Evolutionary conservation across 805 yeast genomes (phyloP).

Genomic region (Candida alai): DNA sequence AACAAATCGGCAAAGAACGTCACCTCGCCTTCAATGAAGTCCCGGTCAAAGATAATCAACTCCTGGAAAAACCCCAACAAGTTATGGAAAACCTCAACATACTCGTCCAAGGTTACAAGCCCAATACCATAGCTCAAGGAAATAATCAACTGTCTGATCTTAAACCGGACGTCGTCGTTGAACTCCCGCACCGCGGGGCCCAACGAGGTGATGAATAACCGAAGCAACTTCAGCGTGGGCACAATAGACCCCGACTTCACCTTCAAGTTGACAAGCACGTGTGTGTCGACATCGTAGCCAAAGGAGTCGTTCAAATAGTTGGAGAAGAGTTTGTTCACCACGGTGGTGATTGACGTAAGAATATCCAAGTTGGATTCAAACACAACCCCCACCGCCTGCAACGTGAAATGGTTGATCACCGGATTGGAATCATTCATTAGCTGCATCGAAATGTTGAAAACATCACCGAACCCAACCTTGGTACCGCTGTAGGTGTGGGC

Average conservation of each 20-base stretch:
- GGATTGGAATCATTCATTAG: conserved; percentile 82
- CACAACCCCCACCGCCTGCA: conserved; percentile 54
- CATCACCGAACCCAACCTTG: conserved; percentile 32
- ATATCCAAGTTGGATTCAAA: conserved; percentile 54
- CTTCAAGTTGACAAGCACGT: conserved; percentile 33
- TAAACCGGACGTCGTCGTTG: conserved; percentile 14
- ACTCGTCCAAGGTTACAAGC: conserved; percentile 22
- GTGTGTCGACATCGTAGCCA: conserved; percentile 33
- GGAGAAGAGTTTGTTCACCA: conserved; percentile 28
- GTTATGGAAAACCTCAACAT: conserved; percentile 18
- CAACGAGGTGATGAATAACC: conserved; percentile 28
- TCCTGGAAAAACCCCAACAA: conserved; percentile 32
- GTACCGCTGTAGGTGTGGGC: conserved; percentile 26
- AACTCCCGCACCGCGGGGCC: conserved; percentile 36
- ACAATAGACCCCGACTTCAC: conserved; percentile 28
- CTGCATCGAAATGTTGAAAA: conserved; percentile 55
- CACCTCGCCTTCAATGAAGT: conserved; percentile 30
- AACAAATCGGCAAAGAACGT: conserved; percentile 25
- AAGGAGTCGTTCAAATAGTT: conserved; percentile 32
- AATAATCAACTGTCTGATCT: conserved; percentile 25
- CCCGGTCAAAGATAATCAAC: conserved; percentile 35
- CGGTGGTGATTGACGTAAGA: conserved; percentile 34
- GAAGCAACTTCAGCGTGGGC: conserved; percentile 21
- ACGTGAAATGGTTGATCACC: conserved; percentile 68
- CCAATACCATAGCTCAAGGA: conserved; percentile 32